Evolutionary conservation across 148 eudicot genomes (phyloP).

Genomic region (Vaccinium vitisidaea): DNA sequence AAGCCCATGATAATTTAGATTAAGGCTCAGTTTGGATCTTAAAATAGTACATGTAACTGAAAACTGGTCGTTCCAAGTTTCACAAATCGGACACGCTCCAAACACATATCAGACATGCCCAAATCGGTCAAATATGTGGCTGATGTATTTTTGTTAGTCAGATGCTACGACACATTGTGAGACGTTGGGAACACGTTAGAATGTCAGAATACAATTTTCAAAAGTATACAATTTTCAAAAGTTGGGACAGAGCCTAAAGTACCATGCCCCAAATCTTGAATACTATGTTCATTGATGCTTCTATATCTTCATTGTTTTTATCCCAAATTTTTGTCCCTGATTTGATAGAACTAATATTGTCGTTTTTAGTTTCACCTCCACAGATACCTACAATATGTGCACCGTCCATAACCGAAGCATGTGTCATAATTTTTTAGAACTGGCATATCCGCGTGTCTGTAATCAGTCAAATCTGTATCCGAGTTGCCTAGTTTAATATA

Average conservation of each 20-base stretch:
- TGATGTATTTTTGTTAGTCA: neutral
- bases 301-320: neutral
- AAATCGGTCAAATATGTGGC: neutral
- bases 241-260: neutral
- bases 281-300: neutral
- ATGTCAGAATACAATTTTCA: neutral
- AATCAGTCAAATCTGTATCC: neutral
- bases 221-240: neutral
- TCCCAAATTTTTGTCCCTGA: neutral
- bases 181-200: neutral
- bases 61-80: neutral
- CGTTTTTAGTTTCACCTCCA: neutral
- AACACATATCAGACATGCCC: neutral
- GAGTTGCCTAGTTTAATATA: neutral
- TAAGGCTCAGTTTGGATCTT: neutral
- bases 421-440: conserved; percentile 47
- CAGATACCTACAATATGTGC: neutral
- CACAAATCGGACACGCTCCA: neutral
- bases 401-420: neutral
- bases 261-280: neutral
- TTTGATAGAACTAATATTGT: neutral
- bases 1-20: neutral
- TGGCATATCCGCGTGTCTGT: neutral
- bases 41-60: neutral
- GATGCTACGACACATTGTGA: neutral